These are phyloP conservation scores for Cordia subcordata DNA, from an alignment of 257 asterid species.

Conservation along the genomic window DNA sequence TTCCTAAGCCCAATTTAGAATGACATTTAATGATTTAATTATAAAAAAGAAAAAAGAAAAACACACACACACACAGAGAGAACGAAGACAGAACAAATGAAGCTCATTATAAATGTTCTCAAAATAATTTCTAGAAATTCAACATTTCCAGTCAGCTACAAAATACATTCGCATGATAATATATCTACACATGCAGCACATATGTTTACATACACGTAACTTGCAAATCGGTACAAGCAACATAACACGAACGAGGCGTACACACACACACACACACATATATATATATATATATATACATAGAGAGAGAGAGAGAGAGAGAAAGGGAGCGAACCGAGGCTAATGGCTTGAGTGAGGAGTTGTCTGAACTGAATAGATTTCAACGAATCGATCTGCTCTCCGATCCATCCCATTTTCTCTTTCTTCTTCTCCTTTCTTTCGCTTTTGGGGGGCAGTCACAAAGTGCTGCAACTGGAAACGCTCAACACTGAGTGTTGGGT, in stretches of 20 bases:
- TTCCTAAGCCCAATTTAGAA: background rate
- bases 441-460: background rate
- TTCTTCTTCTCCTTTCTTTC: conserved; percentile 2
- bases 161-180: too few relatives aligned
- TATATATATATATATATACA: background rate
- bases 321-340: conserved; percentile 57
- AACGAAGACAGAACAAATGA: too few relatives aligned
- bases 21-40: too few relatives aligned
- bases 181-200: background rate
- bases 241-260: too few relatives aligned
- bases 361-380: conserved; percentile 85
- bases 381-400: conserved; percentile 88
- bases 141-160: background rate
- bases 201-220: background rate
- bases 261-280: too few relatives aligned
- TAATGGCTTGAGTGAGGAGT: conserved; percentile 70
- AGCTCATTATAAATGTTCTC: too few relatives aligned
- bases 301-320: background rate
- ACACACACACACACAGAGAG: background rate
- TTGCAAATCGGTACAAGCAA: background rate
- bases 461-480: background rate
- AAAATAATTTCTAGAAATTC: background rate
- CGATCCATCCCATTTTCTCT: conserved; percentile 82
- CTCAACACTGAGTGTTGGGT: background rate
- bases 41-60: background rate